Percentiles rank a stretch among this genome's conserved stretches.
Conservation (phyloP, 768 basidiomycete species). For the Russula virescens region DNA sequence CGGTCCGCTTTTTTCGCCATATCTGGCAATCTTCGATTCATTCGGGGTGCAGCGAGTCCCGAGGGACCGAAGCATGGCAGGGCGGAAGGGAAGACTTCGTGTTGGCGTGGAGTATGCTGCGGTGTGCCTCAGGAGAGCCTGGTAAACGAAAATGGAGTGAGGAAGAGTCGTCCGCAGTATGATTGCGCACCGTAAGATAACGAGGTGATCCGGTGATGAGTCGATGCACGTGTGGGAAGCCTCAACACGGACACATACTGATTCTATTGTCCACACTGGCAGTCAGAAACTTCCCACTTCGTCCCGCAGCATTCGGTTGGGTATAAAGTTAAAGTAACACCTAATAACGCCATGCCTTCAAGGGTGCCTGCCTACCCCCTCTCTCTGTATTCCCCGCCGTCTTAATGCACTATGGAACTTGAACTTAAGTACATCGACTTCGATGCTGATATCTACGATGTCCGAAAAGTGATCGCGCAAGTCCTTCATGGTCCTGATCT, state of each 20-base stretch:
- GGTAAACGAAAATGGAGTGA: neutral
- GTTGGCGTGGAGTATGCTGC: constrained; percentile 49
- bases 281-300: too few species aligned
- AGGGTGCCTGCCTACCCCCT: too few species aligned
- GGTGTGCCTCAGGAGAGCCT: constrained; percentile 60
- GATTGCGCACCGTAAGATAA: constrained; percentile 46
- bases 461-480: constrained; percentile 49
- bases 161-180: neutral
- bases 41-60: constrained; percentile 38
- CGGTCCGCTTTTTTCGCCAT: too few species aligned
- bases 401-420: constrained; percentile 34
- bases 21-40: too few species aligned
- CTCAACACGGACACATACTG: constrained; percentile 64
- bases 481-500: constrained; percentile 56
- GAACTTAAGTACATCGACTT: constrained; percentile 32
- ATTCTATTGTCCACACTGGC: too few species aligned
- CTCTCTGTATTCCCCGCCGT: constrained; percentile 17
- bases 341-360: too few species aligned
- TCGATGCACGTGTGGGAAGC: constrained; percentile 70
- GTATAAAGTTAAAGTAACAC: too few species aligned
- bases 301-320: too few species aligned
- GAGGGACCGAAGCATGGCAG: constrained; percentile 43
- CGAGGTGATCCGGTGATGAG: too few species aligned
- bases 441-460: constrained; percentile 46
- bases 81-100: constrained; percentile 59